Evolutionary conservation across 805 yeast genomes (phyloP).

Genomic region (Tetrapisispora namnaoensis): DNA sequence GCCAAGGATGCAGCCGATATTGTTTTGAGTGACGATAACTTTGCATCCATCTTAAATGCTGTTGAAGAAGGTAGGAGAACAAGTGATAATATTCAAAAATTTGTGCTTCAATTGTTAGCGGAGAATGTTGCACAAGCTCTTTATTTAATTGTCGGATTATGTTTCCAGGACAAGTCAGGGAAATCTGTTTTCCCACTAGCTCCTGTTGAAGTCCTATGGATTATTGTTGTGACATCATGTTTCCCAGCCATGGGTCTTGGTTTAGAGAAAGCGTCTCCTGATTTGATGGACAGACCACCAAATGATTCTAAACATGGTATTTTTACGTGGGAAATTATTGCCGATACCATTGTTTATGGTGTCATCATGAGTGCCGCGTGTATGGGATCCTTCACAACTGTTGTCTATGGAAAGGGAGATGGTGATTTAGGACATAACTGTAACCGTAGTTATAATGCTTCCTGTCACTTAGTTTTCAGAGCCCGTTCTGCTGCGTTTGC

Average conservation of each 20-base stretch:
- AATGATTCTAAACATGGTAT: slow-evolving; percentile 78
- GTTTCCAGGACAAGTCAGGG: slow-evolving; percentile 59
- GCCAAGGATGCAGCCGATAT: slow-evolving; percentile 98
- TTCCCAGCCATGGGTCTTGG: slow-evolving; percentile 98
- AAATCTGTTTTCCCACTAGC: slow-evolving; percentile 84
- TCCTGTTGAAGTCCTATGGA: slow-evolving; percentile 97
- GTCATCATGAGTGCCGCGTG: slow-evolving; percentile 61
- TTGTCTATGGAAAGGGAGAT: slow-evolving; percentile 56
- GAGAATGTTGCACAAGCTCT: slow-evolving; percentile 89
- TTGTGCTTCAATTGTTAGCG: slow-evolving; percentile 87
- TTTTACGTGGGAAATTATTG: slow-evolving; percentile 55
- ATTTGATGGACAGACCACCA: slow-evolving; percentile 92
- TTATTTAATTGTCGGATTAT: slow-evolving; percentile 72
- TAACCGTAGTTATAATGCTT: slow-evolving; percentile 38
- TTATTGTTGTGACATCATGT: slow-evolving; percentile 93
- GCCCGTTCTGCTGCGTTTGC: slow-evolving; percentile 74
- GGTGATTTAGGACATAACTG: slow-evolving; percentile 60
- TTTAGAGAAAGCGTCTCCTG: slow-evolving; percentile 92
- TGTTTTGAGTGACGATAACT: slow-evolving; percentile 94
- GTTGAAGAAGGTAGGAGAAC: slow-evolving; percentile 97
- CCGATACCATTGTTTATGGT: slow-evolving; percentile 68
- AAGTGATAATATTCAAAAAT: slow-evolving; percentile 88
- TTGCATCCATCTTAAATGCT: slow-evolving; percentile 84
- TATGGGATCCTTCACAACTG: slow-evolving; percentile 51
- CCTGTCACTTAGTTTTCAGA: slow-evolving; percentile 56